phyloP scores from a whole-genome alignment of 2,329 filamentous ascomycete species.

The Anisogramma anomala region DNA sequence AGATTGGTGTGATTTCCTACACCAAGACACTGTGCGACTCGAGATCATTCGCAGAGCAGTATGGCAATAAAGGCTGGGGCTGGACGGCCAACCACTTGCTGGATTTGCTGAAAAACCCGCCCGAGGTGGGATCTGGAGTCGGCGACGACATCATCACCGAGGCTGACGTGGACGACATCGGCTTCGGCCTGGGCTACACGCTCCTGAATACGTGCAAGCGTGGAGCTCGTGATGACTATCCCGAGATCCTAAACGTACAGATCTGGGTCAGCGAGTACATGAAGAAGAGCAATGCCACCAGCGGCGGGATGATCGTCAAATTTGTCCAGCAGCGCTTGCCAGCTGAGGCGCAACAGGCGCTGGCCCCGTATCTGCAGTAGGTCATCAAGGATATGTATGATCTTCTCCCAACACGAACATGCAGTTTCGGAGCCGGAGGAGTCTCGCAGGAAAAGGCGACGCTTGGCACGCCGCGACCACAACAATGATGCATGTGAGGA shows the following conservation, averaged over 20 bases:
- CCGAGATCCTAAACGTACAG: constrained; percentile 67
- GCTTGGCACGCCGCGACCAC: no score
- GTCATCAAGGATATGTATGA: no score
- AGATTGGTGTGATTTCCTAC: constrained; percentile 83
- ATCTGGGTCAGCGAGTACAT: constrained; percentile 78
- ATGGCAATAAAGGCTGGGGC: constrained; percentile 72
- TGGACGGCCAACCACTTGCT: constrained; percentile 84
- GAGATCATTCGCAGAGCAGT: constrained; percentile 67
- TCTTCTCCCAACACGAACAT: no score
- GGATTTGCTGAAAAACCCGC: constrained; percentile 80
- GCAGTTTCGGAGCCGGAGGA: no score
- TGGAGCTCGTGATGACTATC: constrained; percentile 65
- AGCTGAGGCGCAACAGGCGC: constrained; percentile 44
- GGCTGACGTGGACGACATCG: constrained; percentile 85
- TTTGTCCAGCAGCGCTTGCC: constrained; percentile 64
- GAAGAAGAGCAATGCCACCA: constrained; percentile 62
- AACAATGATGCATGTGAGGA: no score
- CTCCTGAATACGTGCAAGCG: constrained; percentile 82
- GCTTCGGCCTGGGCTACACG: constrained; percentile 91
- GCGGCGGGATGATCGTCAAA: constrained; percentile 56
- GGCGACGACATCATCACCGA: constrained; percentile 72
- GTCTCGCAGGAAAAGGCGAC: no score
- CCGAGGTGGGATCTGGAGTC: constrained; percentile 49
- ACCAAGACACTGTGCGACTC: constrained; percentile 87
- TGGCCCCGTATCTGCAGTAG: constrained; percentile 39